phyloP scores from a whole-genome alignment of 2,329 filamentous ascomycete species.

The Trichoderma guizhouense region DNA sequence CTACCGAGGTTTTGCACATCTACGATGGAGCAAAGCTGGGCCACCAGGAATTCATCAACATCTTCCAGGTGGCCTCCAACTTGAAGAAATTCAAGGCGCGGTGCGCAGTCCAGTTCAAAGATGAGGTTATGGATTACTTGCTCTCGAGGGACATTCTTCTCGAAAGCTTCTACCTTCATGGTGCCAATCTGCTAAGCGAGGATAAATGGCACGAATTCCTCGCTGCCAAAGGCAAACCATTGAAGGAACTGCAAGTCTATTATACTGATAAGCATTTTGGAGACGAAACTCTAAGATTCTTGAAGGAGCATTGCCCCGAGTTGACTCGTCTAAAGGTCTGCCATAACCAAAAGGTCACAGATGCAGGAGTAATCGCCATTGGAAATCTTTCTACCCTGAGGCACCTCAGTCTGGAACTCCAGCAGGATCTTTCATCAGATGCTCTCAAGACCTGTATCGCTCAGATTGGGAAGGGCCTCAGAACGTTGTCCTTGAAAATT shows the following conservation, averaged over 20 bases:
- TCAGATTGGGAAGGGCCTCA: constrained; percentile 62
- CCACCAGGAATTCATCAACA: constrained; percentile 72
- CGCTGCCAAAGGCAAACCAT: constrained; percentile 56
- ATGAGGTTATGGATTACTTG: constrained; percentile 77
- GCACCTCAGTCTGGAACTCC: constrained; percentile 71
- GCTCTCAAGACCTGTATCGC: constrained; percentile 60
- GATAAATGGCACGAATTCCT: constrained; percentile 72
- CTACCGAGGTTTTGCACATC: constrained; percentile 49
- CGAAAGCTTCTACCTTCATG: constrained; percentile 73
- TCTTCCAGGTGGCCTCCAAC: constrained; percentile 71
- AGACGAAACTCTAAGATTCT: constrained; percentile 61
- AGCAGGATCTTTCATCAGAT: constrained; percentile 52
- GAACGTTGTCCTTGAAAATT: constrained; percentile 72
- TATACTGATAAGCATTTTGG: constrained; percentile 81
- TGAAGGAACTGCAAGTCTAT: constrained; percentile 72
- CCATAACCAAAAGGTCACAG: constrained; percentile 71
- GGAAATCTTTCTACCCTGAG: constrained; percentile 60
- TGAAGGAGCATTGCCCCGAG: constrained; percentile 63
- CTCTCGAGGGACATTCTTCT: constrained; percentile 66
- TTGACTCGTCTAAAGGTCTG: constrained; percentile 75
- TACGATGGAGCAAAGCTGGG: constrained; percentile 64
- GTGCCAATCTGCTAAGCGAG: constrained; percentile 78
- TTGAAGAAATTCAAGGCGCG: constrained; percentile 71
- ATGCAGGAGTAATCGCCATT: constrained; percentile 63
- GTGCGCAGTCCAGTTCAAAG: constrained; percentile 90